These are phyloP conservation scores for Paraphoma chrysanthemicola DNA, from an alignment of 2,329 filamentous ascomycete species.

Conservation along the genomic window DNA sequence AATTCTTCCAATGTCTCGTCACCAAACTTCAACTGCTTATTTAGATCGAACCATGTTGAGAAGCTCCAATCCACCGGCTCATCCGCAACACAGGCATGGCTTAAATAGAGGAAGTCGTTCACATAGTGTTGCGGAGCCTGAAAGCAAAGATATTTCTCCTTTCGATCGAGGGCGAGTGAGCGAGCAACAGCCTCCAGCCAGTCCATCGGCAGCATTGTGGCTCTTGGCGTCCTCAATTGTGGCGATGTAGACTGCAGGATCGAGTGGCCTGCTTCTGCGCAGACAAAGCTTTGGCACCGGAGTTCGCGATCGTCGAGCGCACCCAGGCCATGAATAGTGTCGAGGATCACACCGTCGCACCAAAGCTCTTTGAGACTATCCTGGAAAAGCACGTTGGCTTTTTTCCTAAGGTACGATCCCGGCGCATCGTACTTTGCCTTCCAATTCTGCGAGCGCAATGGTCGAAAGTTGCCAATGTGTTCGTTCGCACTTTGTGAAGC, in stretches of 20 bases:
- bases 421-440: conserved; percentile 36
- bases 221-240: conserved; percentile 12
- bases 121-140: conserved; percentile 31
- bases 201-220: conserved; percentile 18
- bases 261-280: conserved; percentile 20
- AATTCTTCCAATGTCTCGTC: conserved; percentile 21
- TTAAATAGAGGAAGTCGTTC: conserved; percentile 35
- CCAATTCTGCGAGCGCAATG: conserved; percentile 26
- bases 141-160: conserved; percentile 41
- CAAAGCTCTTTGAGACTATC: conserved; percentile 29
- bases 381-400: conserved; percentile 28
- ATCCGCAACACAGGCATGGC: conserved; percentile 25
- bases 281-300: conserved; percentile 35
- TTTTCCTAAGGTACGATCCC: conserved; percentile 19
- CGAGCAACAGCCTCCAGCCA: conserved; percentile 30
- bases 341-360: conserved; percentile 34
- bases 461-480: conserved; percentile 40
- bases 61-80: conserved; percentile 34
- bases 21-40: conserved; percentile 24
- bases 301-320: conserved; percentile 33
- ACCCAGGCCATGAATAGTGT: conserved; percentile 30
- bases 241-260: conserved; percentile 13
- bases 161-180: conserved; percentile 35
- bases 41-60: conserved; percentile 34
- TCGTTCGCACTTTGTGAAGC: conserved; percentile 39